Evolutionary conservation across 2,329 filamentous ascomycete species (phyloP), one percentile per base, ranked within the genome.

Genomic region (Curvularia hawaiiensis): DNA sequence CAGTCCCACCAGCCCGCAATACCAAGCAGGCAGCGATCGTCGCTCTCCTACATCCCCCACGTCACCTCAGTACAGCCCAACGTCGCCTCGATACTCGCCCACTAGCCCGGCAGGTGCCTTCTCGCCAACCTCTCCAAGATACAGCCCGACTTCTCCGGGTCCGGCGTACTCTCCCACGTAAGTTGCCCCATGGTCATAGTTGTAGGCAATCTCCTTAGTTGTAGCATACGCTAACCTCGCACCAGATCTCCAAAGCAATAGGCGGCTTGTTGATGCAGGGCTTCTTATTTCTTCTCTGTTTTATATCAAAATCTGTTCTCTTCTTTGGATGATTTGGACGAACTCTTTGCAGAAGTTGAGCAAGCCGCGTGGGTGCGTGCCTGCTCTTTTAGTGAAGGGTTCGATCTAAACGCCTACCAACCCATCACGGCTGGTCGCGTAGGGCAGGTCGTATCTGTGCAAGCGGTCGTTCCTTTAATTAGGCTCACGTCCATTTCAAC

Each of bases 1-100:
- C 78, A 89, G 86, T 69, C 88, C 88, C n/a, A 85, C 87, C 3
- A 88, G 85, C 50, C 88, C 75, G n/a, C 69, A 74, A 82, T 65
- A 85, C 82, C 66, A 80, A 75, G 70, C 77, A 81, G 84, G 31
- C 84, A 86, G 72, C 30, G 61, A 85, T 82, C n/a, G 83, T 5
- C 69, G 69, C 31, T 62, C 65, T 41, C 67, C 82, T 4, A 90
- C 89, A 76, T 78, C 75, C 14, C 77, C 77, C 14, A 78, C 77
- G 1, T 77, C 72, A 22, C 75, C 75, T 0, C 71, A 69, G 45
- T 76, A 71, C 60, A 72, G 69, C 47, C 72, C 72, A 5, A 73
- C 70, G 8, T 74, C 73, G 24, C 75, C 65, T 28, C 60, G 59
- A n/a, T 75, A 71, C 59, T 65, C 62, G 24, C 66, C 66, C 3